phyloP scores from a whole-genome alignment of 192 early-diverging fungal genomes.

The Backusella tuberculispora region DNA sequence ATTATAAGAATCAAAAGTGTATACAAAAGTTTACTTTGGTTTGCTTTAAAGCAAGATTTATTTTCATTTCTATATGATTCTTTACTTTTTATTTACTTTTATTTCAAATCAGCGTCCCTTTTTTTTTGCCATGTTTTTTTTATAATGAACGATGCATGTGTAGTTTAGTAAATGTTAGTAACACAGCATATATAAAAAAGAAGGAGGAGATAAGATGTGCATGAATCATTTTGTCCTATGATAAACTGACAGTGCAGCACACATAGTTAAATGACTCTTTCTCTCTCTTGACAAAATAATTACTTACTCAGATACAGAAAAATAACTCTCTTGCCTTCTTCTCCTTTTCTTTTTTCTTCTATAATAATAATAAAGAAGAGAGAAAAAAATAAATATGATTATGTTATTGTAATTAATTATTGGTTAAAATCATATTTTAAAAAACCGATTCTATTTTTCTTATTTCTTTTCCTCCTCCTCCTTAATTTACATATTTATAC shows the following conservation, averaged over 20 bases:
- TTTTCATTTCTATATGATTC: no score
- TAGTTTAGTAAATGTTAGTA: background rate
- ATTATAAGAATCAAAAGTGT: no score
- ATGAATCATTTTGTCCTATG: background rate
- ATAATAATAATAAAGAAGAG: no score
- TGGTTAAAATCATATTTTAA: background rate
- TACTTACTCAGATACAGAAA: background rate
- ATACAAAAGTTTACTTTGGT: no score
- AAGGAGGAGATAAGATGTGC: constrained; percentile 12
- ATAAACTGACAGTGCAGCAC: constrained; percentile 16
- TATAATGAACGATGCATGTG: background rate
- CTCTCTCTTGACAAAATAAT: background rate
- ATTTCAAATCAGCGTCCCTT: no score
- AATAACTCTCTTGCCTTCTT: no score
- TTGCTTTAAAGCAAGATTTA: no score
- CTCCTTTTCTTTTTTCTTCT: no score
- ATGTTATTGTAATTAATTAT: background rate
- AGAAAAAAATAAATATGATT: no score
- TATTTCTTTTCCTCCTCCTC: background rate
- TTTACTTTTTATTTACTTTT: no score
- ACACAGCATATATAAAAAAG: background rate
- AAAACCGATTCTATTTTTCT: background rate
- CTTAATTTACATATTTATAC: no score
- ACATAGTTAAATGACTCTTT: background rate
- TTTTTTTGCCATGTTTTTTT: no score